phyloP scores from a whole-genome alignment of 2,329 filamentous ascomycete species.

The Epichloe sp. region DNA sequence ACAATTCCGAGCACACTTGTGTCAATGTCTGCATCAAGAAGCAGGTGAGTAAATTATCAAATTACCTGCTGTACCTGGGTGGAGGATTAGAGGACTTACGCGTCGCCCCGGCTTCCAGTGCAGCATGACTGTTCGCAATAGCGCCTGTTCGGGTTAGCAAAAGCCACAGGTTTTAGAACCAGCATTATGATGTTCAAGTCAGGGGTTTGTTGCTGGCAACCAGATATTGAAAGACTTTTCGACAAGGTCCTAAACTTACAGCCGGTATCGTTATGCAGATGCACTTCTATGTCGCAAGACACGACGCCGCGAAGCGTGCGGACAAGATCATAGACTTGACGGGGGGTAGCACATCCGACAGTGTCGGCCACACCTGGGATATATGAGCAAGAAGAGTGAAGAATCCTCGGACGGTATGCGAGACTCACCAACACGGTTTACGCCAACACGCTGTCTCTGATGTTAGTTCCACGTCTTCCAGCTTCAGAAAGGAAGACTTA shows the following conservation, averaged over 20 bases:
- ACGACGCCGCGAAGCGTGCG: constrained; percentile 51
- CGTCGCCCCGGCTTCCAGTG: constrained; percentile 74
- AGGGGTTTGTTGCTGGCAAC: too few relatives aligned
- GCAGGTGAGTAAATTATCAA: not conserved
- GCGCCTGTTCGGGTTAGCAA: constrained; percentile 39
- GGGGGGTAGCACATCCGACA: constrained; percentile 68
- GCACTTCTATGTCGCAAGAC: constrained; percentile 65
- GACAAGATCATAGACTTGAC: constrained; percentile 81
- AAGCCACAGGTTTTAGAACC: not conserved
- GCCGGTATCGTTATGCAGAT: constrained; percentile 34
- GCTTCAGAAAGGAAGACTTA: not conserved
- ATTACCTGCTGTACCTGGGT: not conserved
- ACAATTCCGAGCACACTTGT: constrained; percentile 6
- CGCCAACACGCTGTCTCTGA: not conserved
- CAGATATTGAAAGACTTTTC: not conserved
- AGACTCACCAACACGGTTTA: not conserved
- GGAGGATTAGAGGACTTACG: constrained; percentile 15
- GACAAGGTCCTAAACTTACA: not conserved
- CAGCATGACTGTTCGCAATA: constrained; percentile 77
- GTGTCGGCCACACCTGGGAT: constrained; percentile 64
- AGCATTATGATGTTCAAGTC: too few relatives aligned
- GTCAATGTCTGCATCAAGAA: constrained; percentile 4
- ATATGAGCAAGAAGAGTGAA: not conserved
- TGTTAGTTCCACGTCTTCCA: not conserved
- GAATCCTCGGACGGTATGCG: not conserved